A percentile compares a stretch with the other conserved stretches of the same genome.
These are phyloP conservation scores for Ganoderma sinense DNA, from an alignment of 1,284 basidiomycete genomes.

Conservation along the genomic window DNA sequence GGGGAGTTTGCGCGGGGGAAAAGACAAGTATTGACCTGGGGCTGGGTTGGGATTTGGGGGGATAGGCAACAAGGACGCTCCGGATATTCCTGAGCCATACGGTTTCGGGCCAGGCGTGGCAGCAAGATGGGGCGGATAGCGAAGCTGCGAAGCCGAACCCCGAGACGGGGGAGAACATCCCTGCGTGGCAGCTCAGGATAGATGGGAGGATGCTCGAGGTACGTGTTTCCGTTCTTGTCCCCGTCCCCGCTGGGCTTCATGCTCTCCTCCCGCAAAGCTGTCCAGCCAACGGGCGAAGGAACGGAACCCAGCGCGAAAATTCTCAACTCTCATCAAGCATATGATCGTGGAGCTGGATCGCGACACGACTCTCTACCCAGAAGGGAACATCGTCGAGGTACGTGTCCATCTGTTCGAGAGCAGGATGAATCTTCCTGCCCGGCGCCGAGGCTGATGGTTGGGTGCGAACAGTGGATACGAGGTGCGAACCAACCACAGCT, in stretches of 20 bases:
- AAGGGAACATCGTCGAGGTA: slow-evolving; percentile 83
- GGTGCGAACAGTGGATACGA: slow-evolving; percentile 70
- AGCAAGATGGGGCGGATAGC: slow-evolving; percentile 36
- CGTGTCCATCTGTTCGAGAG: slow-evolving; percentile 19
- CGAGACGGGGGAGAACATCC: slow-evolving; percentile 78
- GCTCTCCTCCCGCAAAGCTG: slow-evolving; percentile 44
- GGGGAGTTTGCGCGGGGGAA: background rate
- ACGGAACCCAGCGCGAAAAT: slow-evolving; percentile 75
- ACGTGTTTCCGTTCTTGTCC: slow-evolving; percentile 31
- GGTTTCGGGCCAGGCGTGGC: slow-evolving; percentile 88
- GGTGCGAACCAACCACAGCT: slow-evolving; percentile 66
- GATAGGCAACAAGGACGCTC: slow-evolving; percentile 83
- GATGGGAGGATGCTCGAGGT: slow-evolving; percentile 90
- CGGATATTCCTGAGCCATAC: slow-evolving; percentile 92
- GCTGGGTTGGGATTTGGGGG: background rate
- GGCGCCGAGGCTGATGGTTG: background rate
- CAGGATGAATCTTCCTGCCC: background rate
- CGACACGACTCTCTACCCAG: slow-evolving; percentile 84
- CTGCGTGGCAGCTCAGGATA: slow-evolving; percentile 90
- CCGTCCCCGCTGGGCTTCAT: background rate
- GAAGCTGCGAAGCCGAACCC: slow-evolving; percentile 51
- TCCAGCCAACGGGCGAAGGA: slow-evolving; percentile 73
- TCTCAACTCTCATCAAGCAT: slow-evolving; percentile 87
- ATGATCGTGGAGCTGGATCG: slow-evolving; percentile 90
- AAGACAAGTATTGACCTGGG: background rate